Conservation (phyloP, 1,284 basidiomycete species). For the Caloboletus firmus region DNA sequence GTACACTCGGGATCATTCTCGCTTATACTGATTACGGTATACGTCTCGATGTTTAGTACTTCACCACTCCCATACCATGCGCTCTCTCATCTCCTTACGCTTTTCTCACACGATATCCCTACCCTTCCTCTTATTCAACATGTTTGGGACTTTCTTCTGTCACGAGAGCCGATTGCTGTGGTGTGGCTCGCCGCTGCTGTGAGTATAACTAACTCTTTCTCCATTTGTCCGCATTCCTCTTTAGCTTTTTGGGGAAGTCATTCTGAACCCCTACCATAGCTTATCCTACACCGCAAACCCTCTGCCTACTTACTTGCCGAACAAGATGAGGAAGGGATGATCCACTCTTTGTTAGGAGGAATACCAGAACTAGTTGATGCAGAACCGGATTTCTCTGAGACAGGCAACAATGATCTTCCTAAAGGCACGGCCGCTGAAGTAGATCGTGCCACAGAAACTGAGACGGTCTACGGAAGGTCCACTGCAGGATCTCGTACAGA, state of each 20-base stretch:
- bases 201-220: constrained; percentile 33
- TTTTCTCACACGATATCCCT: constrained; percentile 90
- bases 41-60: constrained; percentile 35
- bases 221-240: not conserved
- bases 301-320: constrained; percentile 55
- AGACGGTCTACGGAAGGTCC: not conserved
- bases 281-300: constrained; percentile 60
- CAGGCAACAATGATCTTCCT: not conserved
- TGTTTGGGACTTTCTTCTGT: constrained; percentile 85
- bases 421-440: not conserved
- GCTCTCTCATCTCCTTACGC: constrained; percentile 85
- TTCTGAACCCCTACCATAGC: constrained; percentile 39
- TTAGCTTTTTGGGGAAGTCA: not conserved
- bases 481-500: not conserved
- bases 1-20: constrained; percentile 22
- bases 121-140: constrained; percentile 82
- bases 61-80: constrained; percentile 83
- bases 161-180: constrained; percentile 75
- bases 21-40: constrained; percentile 2
- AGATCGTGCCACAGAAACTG: constrained; percentile 1
- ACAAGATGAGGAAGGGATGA: constrained; percentile 77
- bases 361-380: constrained; percentile 64
- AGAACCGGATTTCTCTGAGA: constrained; percentile 30
- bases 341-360: constrained; percentile 78
- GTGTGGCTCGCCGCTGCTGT: constrained; percentile 86